These are phyloP conservation scores for Nothopassalora personata DNA, from an alignment of 2,329 filamentous ascomycete genomes.

Conservation along the genomic window DNA sequence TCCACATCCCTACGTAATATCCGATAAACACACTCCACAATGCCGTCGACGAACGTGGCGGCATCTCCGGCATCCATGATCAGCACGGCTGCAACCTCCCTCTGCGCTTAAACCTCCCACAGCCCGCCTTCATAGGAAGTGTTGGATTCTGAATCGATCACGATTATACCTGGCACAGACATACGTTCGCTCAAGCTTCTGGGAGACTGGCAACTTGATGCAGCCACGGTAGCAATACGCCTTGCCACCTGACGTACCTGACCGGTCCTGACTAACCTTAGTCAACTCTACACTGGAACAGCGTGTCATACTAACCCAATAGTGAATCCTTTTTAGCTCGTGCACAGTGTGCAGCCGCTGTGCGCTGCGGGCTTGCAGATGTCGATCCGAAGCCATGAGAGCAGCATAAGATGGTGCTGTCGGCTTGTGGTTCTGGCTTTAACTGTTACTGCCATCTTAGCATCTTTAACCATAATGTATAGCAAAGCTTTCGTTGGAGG, in stretches of 20 bases:
- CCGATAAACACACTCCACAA: not conserved
- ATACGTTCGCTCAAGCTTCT: not conserved
- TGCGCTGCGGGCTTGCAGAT: not conserved
- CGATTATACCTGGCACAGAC: not conserved
- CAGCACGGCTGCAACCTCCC: not conserved
- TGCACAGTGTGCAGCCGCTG: not conserved
- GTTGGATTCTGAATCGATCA: not conserved
- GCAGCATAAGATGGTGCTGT: constrained; percentile 2
- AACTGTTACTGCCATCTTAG: not conserved
- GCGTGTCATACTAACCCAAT: not conserved
- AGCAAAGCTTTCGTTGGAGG: not conserved
- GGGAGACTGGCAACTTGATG: not conserved
- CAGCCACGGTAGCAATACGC: not conserved
- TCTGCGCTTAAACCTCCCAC: not conserved
- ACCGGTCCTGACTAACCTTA: not conserved
- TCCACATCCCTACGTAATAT: not conserved
- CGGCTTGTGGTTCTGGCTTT: not conserved
- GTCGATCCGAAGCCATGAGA: not conserved
- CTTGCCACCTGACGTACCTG: too few relatives aligned
- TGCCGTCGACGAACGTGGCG: not conserved
- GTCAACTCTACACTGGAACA: not conserved
- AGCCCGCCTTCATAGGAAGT: not conserved
- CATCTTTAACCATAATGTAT: not conserved
- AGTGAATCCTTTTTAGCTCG: not conserved
- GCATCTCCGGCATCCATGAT: not conserved